Conservation (phyloP, 495 filamentous ascomycete species). For the Aspergillus wentii region DNA sequence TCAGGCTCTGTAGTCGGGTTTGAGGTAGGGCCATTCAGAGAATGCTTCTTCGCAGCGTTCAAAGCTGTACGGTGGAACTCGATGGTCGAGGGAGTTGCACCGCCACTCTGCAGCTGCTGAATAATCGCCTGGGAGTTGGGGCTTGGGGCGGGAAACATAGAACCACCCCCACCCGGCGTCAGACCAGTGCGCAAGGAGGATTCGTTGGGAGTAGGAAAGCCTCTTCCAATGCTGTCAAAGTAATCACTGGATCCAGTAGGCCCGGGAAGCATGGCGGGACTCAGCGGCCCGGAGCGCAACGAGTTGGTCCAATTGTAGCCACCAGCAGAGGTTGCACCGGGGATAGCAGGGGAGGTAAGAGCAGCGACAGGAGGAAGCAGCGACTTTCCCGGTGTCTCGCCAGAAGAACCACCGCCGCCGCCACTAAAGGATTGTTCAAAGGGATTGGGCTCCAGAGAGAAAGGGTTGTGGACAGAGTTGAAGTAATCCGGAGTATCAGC, state of each 20-base stretch:
- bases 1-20: slow-evolving; percentile 47
- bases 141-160: slow-evolving; percentile 93
- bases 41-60: slow-evolving; percentile 64
- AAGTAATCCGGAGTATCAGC: slow-evolving; percentile 76
- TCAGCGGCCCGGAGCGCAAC: slow-evolving; percentile 85
- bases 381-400: slow-evolving; percentile 83
- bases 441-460: slow-evolving; percentile 85
- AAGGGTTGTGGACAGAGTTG: slow-evolving; percentile 57
- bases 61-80: slow-evolving; percentile 95
- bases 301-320: slow-evolving; percentile 80
- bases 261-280: slow-evolving; percentile 95
- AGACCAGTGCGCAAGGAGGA: slow-evolving; percentile 87
- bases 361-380: slow-evolving; percentile 87
- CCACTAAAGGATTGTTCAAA: slow-evolving; percentile 90
- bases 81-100: slow-evolving; percentile 80
- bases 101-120: slow-evolving; percentile 71
- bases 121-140: slow-evolving; percentile 80
- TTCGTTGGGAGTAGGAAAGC: slow-evolving; percentile 96
- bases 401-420: slow-evolving; percentile 38
- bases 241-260: slow-evolving; percentile 73
- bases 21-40: slow-evolving; percentile 42
- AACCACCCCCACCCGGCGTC: slow-evolving; percentile 92
- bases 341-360: slow-evolving; percentile 84
- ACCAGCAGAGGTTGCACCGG: slow-evolving; percentile 59
- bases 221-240: slow-evolving; percentile 74